Evolutionary conservation across 805 yeast species (phyloP).

Genomic region (Candida stauntonica): DNA sequence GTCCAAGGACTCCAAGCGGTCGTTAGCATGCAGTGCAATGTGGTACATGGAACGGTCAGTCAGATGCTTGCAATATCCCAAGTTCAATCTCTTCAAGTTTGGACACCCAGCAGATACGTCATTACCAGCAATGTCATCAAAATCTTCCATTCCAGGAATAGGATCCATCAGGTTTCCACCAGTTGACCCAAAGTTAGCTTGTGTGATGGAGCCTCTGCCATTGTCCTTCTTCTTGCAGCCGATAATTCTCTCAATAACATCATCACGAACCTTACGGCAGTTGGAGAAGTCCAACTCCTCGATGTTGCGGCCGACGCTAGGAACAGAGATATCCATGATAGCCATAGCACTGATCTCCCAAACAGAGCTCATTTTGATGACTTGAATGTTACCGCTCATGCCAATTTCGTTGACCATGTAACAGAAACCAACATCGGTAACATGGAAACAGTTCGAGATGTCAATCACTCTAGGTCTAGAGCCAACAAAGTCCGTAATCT

Average conservation of each 20-base stretch:
- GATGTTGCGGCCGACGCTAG: conserved; percentile 55
- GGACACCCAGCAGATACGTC: conserved; percentile 48
- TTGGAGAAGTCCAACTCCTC: conserved; percentile 63
- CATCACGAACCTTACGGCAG: conserved; percentile 70
- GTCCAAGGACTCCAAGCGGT: conserved; percentile 51
- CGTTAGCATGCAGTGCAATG: conserved; percentile 54
- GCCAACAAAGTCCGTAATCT: conserved; percentile 67
- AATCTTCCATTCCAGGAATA: conserved; percentile 30
- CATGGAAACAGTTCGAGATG: conserved; percentile 70
- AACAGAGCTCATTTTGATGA: conserved; percentile 58
- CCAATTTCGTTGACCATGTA: conserved; percentile 70
- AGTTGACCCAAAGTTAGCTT: background rate
- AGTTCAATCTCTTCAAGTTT: conserved; percentile 45
- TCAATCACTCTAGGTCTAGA: conserved; percentile 58
- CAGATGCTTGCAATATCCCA: conserved; percentile 73
- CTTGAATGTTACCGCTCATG: conserved; percentile 52
- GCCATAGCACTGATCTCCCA: conserved; percentile 84
- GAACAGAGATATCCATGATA: conserved; percentile 69
- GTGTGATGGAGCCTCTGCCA: background rate
- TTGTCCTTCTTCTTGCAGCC: conserved; percentile 40
- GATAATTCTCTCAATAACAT: conserved; percentile 62
- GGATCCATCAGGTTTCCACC: conserved; percentile 22
- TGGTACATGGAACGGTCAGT: conserved; percentile 66
- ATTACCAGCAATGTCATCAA: conserved; percentile 13
- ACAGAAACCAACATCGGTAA: conserved; percentile 71